A percentile compares a stretch with the other conserved stretches of the same genome.
These are phyloP conservation scores for Tetrapisispora arboricola DNA, from an alignment of 805 yeast genomes.

Conservation along the genomic window DNA sequence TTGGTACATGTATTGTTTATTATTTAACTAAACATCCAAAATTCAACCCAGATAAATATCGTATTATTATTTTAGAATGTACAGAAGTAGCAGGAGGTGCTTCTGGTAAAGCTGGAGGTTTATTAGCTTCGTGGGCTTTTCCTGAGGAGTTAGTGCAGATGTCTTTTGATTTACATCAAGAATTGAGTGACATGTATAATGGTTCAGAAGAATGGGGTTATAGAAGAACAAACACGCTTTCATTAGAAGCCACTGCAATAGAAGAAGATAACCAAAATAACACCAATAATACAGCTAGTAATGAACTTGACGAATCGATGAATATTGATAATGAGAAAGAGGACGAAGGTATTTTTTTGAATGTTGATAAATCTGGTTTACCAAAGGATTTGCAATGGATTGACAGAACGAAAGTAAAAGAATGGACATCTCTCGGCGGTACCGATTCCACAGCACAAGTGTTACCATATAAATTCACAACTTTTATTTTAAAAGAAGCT, in stretches of 20 bases:
- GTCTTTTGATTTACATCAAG: slow-evolving; percentile 76
- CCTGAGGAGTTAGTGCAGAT: slow-evolving; percentile 90
- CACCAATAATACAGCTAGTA: neutral
- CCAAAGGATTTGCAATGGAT: slow-evolving; percentile 77
- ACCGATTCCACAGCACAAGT: slow-evolving; percentile 90
- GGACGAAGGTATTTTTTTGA: slow-evolving; percentile 3
- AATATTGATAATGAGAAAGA: slow-evolving; percentile 21
- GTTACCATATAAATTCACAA: slow-evolving; percentile 92
- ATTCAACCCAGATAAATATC: slow-evolving; percentile 61
- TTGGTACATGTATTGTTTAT: slow-evolving; percentile 92
- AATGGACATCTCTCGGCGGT: slow-evolving; percentile 76
- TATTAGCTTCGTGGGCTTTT: slow-evolving; percentile 91
- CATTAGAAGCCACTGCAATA: slow-evolving; percentile 52
- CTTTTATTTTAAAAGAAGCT: slow-evolving; percentile 67
- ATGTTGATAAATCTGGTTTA: slow-evolving; percentile 16
- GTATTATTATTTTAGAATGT: slow-evolving; percentile 78
- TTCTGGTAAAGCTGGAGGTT: slow-evolving; percentile 94
- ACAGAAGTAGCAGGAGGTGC: slow-evolving; percentile 96
- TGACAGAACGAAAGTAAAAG: slow-evolving; percentile 47
- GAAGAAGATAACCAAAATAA: neutral
- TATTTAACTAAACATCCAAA: slow-evolving; percentile 75
- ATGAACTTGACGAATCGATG: slow-evolving; percentile 9
- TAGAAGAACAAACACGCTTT: slow-evolving; percentile 75
- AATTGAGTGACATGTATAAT: slow-evolving; percentile 62
- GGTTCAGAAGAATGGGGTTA: slow-evolving; percentile 94